Evolutionary conservation across 1,284 basidiomycete genomes (phyloP), one percentile per base, ranked within the genome.

Genomic region (Sporisorium reilianum): DNA sequence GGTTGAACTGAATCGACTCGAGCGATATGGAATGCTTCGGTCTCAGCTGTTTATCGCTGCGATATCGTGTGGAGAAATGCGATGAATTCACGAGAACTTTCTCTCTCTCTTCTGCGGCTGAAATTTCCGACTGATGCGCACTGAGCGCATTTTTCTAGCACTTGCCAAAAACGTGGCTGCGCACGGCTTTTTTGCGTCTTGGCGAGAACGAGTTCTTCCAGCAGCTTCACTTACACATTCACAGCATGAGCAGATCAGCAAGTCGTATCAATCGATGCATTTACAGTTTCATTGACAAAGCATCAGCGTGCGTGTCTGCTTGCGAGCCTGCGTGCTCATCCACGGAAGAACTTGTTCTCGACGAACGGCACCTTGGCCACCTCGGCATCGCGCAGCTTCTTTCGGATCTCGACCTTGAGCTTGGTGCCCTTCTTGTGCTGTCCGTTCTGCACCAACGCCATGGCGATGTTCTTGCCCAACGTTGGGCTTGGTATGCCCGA

Each of bases 401-500:
- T 90, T 51, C 94, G 88, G 40, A 95, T 91, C 50, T 93, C 90
- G 14, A 95, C 91, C 53, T 88, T 87, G 9, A 95, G 86, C 82
- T 91, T 89, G 0, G 93, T 97, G 8, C 93, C 94, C 85, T 93
- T 94, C 87, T 95, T 97, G 87, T 97, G 94, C 85, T 88, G 89
- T 0, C 94, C 94, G 30, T 85, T 85, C 58, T 79, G 55, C 52
- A 98, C 89, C 81, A 97, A 96, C 0, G 91, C 96, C 96, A 99
- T 99, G 8, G 95, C 94, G 80, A 99, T 93, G 86, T 99, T 97
- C 85, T 91, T 90, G 4, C 90, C 90, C 1, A 95, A 87, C 1
- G 94, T 92, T 0, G 95, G 95, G 1, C 94, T 95, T 8, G 97
- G 97, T 67, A 98, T 97, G 54, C 96, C 96, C 0, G 94, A 97